Evolutionary conservation across 169 alveolate genomes (phyloP).

Genomic region (Plasmodium billcollinsi): DNA sequence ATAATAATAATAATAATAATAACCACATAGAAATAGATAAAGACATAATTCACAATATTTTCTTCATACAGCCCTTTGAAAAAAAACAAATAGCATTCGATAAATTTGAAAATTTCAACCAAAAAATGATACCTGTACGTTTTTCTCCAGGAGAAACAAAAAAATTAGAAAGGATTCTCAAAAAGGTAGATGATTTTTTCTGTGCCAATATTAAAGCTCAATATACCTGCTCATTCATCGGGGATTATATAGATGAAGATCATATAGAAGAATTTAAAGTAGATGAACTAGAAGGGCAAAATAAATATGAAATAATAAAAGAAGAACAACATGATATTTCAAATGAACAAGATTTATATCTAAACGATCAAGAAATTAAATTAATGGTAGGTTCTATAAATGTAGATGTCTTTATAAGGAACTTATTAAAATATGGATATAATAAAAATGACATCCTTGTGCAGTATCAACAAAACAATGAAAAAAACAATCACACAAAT

Average conservation of each 20-base stretch:
- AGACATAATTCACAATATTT: neutral
- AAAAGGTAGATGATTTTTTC: conserved; percentile 29
- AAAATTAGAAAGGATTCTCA: conserved; percentile 44
- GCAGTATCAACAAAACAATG: neutral
- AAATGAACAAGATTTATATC: neutral
- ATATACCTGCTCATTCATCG: conserved; percentile 19
- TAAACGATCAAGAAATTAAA: neutral
- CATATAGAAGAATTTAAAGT: conserved; percentile 23
- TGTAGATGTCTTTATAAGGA: conserved; percentile 12
- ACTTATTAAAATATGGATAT: conserved; percentile 28
- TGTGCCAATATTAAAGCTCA: conserved; percentile 30
- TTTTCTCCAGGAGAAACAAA: conserved; percentile 19
- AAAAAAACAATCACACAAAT: neutral
- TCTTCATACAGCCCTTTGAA: conserved; percentile 29
- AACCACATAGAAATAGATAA: conserved; percentile 3
- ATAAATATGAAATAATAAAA: neutral
- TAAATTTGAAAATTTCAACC: conserved; percentile 20
- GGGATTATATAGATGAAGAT: conserved; percentile 55
- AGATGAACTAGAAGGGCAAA: neutral
- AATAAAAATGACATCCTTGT: conserved; percentile 20
- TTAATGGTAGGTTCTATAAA: conserved; percentile 63
- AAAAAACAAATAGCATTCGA: conserved; percentile 31
- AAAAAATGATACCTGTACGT: conserved; percentile 48
- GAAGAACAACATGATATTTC: conserved; percentile 5
- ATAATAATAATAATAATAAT: neutral